Percentiles rank a stretch among this genome's conserved stretches.
Conservation (phyloP, 2,329 filamentous ascomycete genomes). For the Mycosphaerella arachidis region DNA sequence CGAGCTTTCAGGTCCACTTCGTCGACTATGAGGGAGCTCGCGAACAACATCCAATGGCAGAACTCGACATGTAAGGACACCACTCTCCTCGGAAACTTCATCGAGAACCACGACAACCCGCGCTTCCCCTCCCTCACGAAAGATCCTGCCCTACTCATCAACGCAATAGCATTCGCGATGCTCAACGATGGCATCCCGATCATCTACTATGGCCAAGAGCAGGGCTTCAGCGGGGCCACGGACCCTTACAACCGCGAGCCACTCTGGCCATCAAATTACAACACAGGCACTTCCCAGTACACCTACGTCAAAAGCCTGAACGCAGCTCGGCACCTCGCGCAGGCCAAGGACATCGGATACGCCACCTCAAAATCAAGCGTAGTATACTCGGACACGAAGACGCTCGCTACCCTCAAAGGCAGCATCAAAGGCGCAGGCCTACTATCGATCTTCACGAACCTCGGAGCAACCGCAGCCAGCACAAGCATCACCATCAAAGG, state of each 20-base stretch:
- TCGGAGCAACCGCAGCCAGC: constrained; percentile 4
- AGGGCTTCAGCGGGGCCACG: constrained; percentile 44
- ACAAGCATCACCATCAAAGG: constrained; percentile 6
- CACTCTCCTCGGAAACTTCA: constrained; percentile 35
- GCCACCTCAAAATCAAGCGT: constrained; percentile 36
- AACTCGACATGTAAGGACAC: constrained; percentile 32
- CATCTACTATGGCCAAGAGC: constrained; percentile 61
- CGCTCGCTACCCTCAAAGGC: constrained; percentile 16
- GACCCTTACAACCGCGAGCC: constrained; percentile 37
- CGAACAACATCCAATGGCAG: constrained; percentile 27
- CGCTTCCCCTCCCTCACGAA: constrained; percentile 43
- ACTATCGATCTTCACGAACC: constrained; percentile 17
- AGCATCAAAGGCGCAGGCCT: constrained; percentile 4
- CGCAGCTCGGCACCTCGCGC: constrained; percentile 44
- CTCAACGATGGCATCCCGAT: constrained; percentile 58
- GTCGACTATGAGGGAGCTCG: constrained; percentile 36
- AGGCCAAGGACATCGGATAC: constrained; percentile 36
- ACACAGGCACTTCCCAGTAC: constrained; percentile 36
- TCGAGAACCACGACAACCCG: constrained; percentile 36
- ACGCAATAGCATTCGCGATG: constrained; percentile 56
- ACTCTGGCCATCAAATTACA: constrained; percentile 37
- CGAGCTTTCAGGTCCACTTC: constrained; percentile 32
- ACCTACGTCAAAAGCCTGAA: constrained; percentile 44
- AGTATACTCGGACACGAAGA: constrained; percentile 22
- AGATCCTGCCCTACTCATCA: constrained; percentile 54